Conservation (phyloP, 768 basidiomycete species). For the Pulveroboletus frians region DNA sequence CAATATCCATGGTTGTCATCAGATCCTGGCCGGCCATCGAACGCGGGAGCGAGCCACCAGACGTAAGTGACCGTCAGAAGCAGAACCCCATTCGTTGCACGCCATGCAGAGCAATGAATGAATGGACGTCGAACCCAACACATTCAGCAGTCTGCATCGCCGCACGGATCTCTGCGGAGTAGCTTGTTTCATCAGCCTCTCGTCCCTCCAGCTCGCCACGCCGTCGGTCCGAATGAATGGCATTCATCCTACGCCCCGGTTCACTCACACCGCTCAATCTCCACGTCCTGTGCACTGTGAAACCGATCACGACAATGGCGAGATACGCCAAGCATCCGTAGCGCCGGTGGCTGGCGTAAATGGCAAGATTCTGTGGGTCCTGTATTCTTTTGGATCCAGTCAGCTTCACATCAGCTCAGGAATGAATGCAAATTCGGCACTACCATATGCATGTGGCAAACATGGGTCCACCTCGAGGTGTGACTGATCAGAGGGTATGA, state of each 20-base stretch:
- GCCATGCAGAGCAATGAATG: slow-evolving; percentile 21
- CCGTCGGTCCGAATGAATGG: slow-evolving; percentile 16
- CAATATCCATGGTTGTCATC: slow-evolving; percentile 17
- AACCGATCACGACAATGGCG: slow-evolving; percentile 15
- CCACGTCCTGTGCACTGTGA: slow-evolving; percentile 30
- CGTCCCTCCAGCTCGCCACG: slow-evolving; percentile 10
- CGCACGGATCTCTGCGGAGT: slow-evolving; percentile 15
- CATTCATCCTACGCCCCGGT: slow-evolving; percentile 9
- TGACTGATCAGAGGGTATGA: slow-evolving; percentile 30
- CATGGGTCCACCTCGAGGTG: slow-evolving; percentile 33
- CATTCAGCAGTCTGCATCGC: slow-evolving; percentile 12
- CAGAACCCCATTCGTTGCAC: slow-evolving; percentile 20
- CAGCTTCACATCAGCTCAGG: slow-evolving; percentile 22
- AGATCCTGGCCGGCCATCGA: slow-evolving; percentile 15
- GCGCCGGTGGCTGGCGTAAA: slow-evolving; percentile 18
- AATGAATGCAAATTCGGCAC: slow-evolving; percentile 30
- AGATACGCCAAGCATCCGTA: slow-evolving; percentile 15
- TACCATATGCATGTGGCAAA: slow-evolving; percentile 27
- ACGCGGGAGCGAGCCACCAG: slow-evolving; percentile 30
- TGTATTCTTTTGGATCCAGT: slow-evolving; percentile 14
- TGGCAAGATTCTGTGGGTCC: slow-evolving; percentile 22
- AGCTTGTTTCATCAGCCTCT: slow-evolving; percentile 10
- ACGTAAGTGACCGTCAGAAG: slow-evolving; percentile 30
- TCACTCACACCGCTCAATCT: slow-evolving; percentile 23
- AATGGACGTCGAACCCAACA: slow-evolving; percentile 10